phyloP scores from a whole-genome alignment of 106 monocot species.

The Dendrobium chrysotoxum region DNA sequence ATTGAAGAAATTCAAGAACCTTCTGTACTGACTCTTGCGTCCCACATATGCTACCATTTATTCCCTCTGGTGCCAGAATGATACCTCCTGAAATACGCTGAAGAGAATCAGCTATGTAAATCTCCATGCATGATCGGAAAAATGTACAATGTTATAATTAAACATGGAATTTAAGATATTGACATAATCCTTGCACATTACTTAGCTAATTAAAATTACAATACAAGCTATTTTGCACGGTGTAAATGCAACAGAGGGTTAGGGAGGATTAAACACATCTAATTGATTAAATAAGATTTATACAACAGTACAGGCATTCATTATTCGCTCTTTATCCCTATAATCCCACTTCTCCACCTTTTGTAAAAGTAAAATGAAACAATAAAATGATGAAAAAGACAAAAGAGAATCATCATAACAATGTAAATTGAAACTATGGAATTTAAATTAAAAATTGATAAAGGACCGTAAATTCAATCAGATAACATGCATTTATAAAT shows the following conservation, averaged over 20 bases:
- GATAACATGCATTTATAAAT: too few relatives aligned
- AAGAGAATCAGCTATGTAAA: constrained; percentile 57
- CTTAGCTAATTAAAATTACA: background rate
- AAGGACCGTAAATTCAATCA: too few relatives aligned
- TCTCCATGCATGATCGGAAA: background rate
- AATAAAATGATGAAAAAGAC: too few relatives aligned
- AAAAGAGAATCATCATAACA: too few relatives aligned
- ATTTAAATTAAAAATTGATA: too few relatives aligned
- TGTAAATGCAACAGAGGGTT: background rate
- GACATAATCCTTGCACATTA: background rate
- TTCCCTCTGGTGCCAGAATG: constrained; percentile 96
- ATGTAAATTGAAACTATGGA: too few relatives aligned
- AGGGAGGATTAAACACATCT: background rate
- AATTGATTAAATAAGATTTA: background rate
- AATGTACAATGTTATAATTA: background rate
- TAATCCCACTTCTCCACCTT: too few relatives aligned
- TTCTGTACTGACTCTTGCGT: constrained; percentile 65
- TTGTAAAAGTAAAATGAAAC: too few relatives aligned
- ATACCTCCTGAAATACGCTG: constrained; percentile 99
- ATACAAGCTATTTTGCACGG: background rate
- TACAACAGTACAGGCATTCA: background rate
- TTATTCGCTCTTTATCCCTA: background rate
- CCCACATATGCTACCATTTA: constrained; percentile 97
- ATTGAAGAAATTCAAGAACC: constrained; percentile 73
- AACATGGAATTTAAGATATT: background rate